Base-by-base conservation (phyloP, 2,329 filamentous ascomycete species). In the Blastomyces percursus region DNA sequence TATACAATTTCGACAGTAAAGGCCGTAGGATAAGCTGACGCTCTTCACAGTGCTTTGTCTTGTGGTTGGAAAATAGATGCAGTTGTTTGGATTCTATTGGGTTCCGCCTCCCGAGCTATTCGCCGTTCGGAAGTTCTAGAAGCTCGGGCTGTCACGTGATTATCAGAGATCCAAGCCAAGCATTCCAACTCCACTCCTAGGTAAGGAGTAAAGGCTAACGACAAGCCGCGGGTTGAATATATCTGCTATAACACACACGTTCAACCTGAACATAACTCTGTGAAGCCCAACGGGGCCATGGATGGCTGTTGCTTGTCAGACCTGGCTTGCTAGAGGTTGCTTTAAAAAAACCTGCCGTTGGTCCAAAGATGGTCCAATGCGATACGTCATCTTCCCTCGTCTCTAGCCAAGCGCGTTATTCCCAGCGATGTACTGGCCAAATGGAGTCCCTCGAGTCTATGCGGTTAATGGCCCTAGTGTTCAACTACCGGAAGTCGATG, bases 361-460 rank as follows among this genome's bases (percentile, higher is more conserved):
- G 44, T 46, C 63, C 66, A 69, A 75, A 72, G 69, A 77, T 77
- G 75, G 73, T 70, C 70, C 71, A 66, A 73, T 69, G 69, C 73
- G 70, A 74, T 70, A 69, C n/a, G 42, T 70, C 64, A 50, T 63
- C 54, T 58, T 56, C 67, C 64, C 65, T 63, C 66, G 61, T 66
- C 67, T 63, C 59, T 63, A 56, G 67, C 66, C 66, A 68, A 66
- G 63, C 71, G 68, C 65, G 64, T n/a, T 56, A 69, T 67, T 64
- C 67, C 67, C 68, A 71, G 74, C 72, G 70, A 79, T 79, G 78
- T 79, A 79, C 74, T 79, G 77, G 78, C 78, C 77, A 67, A 77
- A 78, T 75, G 77, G 76, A 67, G 77, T 79, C 64, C 78, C 78
- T 69, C 74, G 77, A 72, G 74, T 79, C 70, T 79, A 77, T 70